Evolutionary conservation across 495 filamentous ascomycete genomes (phyloP).

Genomic region (Lophiotrema nucula): DNA sequence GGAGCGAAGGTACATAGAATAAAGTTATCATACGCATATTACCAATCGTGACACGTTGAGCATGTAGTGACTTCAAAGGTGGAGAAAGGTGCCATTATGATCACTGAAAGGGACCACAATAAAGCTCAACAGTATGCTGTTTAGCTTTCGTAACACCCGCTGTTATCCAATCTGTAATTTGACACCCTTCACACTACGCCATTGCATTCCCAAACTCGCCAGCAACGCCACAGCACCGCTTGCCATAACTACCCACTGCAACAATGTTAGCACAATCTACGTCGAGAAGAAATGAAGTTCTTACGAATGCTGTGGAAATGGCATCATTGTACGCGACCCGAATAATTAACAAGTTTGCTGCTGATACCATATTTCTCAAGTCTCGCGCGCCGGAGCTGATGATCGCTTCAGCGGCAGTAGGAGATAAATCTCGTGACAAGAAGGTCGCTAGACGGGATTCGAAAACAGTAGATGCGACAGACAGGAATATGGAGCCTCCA

Average conservation of each 20-base stretch:
- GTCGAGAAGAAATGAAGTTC: background rate
- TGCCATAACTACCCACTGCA: constrained; percentile 3
- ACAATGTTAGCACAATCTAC: background rate
- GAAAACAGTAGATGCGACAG: constrained; percentile 38
- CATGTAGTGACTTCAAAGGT: too few species aligned
- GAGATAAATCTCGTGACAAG: constrained; percentile 45
- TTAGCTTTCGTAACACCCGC: too few species aligned
- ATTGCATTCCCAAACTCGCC: constrained; percentile 8
- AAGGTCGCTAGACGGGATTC: background rate
- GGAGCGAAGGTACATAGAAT: too few species aligned
- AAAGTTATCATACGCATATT: too few species aligned
- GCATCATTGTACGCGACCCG: constrained; percentile 14
- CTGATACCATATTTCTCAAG: constrained; percentile 2
- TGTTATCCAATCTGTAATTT: background rate
- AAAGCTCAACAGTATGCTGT: too few species aligned
- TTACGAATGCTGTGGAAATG: constrained; percentile 2
- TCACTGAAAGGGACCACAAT: too few species aligned
- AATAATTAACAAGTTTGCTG: background rate
- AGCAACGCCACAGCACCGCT: constrained; percentile 3
- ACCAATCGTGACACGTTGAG: too few species aligned
- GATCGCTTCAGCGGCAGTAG: background rate
- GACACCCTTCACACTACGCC: constrained; percentile 12
- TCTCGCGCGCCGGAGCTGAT: constrained; percentile 2
- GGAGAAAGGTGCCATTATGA: too few species aligned
- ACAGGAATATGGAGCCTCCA: constrained; percentile 37